These are phyloP conservation scores for Colletotrichum sp. DNA, from an alignment of 2,329 filamentous ascomycete species.

Conservation along the genomic window DNA sequence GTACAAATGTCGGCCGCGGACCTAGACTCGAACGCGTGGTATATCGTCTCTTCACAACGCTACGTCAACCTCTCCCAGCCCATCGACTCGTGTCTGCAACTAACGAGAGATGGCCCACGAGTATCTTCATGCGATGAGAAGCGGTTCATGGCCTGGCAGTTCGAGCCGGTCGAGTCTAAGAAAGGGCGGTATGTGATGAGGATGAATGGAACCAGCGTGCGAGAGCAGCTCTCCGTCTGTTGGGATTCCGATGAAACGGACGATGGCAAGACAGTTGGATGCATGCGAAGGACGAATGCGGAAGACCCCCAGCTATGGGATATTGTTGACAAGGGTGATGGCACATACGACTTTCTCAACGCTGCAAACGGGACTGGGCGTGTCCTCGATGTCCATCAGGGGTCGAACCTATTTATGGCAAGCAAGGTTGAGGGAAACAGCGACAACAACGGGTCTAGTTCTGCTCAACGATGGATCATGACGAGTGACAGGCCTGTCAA, in stretches of 20 bases:
- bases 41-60: background rate
- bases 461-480: background rate
- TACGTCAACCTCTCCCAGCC: background rate
- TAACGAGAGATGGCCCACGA: background rate
- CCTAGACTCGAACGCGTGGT: background rate
- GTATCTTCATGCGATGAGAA: background rate
- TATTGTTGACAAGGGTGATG: background rate
- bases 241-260: background rate
- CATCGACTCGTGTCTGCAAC: background rate
- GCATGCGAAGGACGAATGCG: background rate
- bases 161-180: background rate
- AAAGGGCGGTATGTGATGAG: background rate
- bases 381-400: background rate
- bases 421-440: background rate
- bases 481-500: background rate
- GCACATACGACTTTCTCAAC: background rate
- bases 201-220: background rate
- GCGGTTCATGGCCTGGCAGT: background rate
- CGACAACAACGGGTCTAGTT: background rate
- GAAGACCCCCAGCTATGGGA: background rate
- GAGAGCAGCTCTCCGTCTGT: background rate
- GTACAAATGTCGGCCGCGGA: background rate
- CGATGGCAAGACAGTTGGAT: background rate
- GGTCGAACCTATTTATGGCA: background rate
- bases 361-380: background rate